Evolutionary conservation across 2,329 filamentous ascomycete species (phyloP), one percentile per base, ranked within the genome.

Genomic region (Neonectria neomacrospora): DNA sequence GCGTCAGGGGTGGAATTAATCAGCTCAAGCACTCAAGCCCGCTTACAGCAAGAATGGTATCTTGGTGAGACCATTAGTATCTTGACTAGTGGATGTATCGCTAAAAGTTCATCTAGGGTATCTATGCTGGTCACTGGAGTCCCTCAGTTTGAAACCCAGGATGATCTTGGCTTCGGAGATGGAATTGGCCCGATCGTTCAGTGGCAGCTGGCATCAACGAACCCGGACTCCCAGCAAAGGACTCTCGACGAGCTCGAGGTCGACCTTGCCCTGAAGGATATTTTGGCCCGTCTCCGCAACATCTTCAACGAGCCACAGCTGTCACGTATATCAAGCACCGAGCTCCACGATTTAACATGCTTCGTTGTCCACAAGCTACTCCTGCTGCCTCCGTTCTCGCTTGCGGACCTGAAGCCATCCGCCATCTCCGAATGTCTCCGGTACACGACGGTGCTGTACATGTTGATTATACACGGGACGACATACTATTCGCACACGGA

Each of bases 261-360:
- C 3, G 78, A 81, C n/a, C 54, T 64, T 10, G 65, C 64, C 3
- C 75, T 83, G 20, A 61, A 54, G 4, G 77, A 80, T 28, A 74
- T 81, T 1, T 74, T 85, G n/a, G 48, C 64, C 18, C 82, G 82
- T n/a, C 76, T 87, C 2, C 80, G 78, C 12, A 72, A 67, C 9
- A 71, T 86, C 4, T 82, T 86, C 52, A 75, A 79, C 1, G 71
- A 74, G 4, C 71, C 77, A 0, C 63, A 73, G 12, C 58, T 58
- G 0, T 59, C 47, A 10, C 68, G 69, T 0, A 62, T 84, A 0
- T 65, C 80, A 1, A 75, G 75, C 0, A 82, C 82, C 0, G 76
- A 80, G 48, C 78, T 88, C 1, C 86, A 88, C 61, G 86, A 88
- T 58, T 75, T 88, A 1, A 83, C 83, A 6, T 86, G 83, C 54